Base-by-base conservation (phyloP, 2,329 filamentous ascomycete genomes). In the Colletotrichum sp. region DNA sequence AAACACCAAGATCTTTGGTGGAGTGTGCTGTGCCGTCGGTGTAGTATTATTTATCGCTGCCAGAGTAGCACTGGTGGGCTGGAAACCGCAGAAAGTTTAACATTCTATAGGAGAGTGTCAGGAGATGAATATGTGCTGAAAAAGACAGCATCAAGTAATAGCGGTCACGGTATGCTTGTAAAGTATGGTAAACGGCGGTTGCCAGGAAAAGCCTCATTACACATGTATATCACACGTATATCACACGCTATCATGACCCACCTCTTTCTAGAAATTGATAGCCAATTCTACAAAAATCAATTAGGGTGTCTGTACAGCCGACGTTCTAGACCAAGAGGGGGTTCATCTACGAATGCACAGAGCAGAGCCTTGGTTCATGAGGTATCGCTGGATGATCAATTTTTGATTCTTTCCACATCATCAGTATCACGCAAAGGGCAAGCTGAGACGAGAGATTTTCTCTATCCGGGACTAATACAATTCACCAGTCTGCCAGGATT, bases 141-240 rank as follows among this genome's bases (percentile, higher is more conserved):
- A n/a, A 48, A 48, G 18, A 48, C 39, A 48, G 39, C 39, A n/a
- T n/a, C 39, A n/a, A 18, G 39, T n/a, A 43, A 18, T 18, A n/a
- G 39, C 18, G 5, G 18, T n/a, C 18, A 43, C 6, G 18, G 9
- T 10, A n/a, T 36, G 34, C 18, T 10, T n/a, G 18, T 43, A 43
- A 10, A 3, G 39, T 43, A n/a, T 43, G 18, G 9, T 43, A 10
- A n/a, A 43, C 3, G 39, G 39, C 18, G 18, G 39, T n/a, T 43
- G 8, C 0, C 3, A 18, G 16, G 1, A 43, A 18, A n/a, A n/a
- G 8, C 7, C 7, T 5, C 9, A 9, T 10, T n/a, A n/a, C 7
- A 43, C 2, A 3, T 43, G 18, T n/a, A 6, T 18, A 43, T 18
- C 14, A 36, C 34, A 36, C 34, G 18, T n/a, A 6, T 18, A 43